These are phyloP conservation scores for Clitoria ternatea DNA, from an alignment of 306 rosid species.

Conservation along the genomic window DNA sequence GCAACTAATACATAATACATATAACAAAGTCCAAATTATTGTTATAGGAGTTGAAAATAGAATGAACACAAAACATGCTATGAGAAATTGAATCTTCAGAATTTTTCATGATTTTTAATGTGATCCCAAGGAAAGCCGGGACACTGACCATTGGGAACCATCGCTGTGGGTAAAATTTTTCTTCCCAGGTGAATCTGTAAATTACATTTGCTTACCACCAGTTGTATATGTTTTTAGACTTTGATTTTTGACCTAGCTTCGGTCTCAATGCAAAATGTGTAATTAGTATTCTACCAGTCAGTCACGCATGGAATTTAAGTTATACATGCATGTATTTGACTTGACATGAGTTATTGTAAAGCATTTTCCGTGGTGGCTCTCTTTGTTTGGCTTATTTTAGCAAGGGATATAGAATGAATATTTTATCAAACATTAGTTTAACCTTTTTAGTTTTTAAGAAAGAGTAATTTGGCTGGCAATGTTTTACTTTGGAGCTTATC, in stretches of 20 bases:
- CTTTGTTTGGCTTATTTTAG: not conserved
- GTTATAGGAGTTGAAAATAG: conserved; percentile 35
- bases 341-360: not conserved
- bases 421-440: not conserved
- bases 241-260: conserved; percentile 15
- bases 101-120: conserved; percentile 39
- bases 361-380: not conserved
- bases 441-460: not conserved
- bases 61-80: conserved; percentile 27
- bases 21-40: conserved; percentile 34
- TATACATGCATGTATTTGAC: not conserved
- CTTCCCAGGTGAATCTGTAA: conserved; percentile 42
- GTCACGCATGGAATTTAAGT: not conserved
- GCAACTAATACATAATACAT: conserved; percentile 37
- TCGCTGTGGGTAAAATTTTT: conserved; percentile 45
- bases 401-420: not conserved
- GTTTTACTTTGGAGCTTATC: not conserved
- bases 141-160: conserved; percentile 33
- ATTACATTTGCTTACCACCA: conserved; percentile 28
- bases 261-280: conserved; percentile 20
- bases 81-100: conserved; percentile 23
- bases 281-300: not conserved
- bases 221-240: conserved; percentile 42
- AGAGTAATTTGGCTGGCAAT: not conserved
- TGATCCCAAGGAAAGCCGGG: conserved; percentile 40